Percentiles rank a stretch among this genome's conserved stretches.
Conservation (phyloP, 768 basidiomycete species). For the Infundibulicybe gibba region DNA sequence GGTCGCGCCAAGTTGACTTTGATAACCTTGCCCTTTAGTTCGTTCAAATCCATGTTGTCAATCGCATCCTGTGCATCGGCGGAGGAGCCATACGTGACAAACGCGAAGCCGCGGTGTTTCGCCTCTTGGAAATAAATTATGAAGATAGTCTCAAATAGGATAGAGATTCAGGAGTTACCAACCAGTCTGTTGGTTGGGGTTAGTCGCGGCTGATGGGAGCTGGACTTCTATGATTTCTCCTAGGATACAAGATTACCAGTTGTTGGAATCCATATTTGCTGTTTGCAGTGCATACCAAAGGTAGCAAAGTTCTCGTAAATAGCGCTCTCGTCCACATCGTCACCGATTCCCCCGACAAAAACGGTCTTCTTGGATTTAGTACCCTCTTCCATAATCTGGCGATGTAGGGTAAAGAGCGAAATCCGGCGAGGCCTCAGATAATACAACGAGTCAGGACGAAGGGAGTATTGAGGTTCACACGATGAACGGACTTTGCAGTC, state of each 20-base stretch:
- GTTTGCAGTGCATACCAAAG: conserved; percentile 59
- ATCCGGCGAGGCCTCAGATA: background rate
- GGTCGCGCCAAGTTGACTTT: conserved; percentile 87
- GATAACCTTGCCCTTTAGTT: conserved; percentile 69
- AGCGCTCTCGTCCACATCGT: conserved; percentile 76
- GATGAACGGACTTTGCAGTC: conserved; percentile 25
- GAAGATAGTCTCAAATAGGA: conserved; percentile 1
- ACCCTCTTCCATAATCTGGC: conserved; percentile 70
- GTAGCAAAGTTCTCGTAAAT: conserved; percentile 81
- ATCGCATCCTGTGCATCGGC: conserved; percentile 94
- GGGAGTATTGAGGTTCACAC: conserved; percentile 33
- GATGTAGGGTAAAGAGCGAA: background rate
- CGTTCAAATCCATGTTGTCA: conserved; percentile 98
- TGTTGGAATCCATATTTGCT: too few relatives aligned
- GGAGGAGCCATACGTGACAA: conserved; percentile 79
- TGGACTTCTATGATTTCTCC: conserved; percentile 94
- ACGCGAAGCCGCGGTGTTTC: conserved; percentile 94
- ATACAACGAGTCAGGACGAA: conserved; percentile 13
- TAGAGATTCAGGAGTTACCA: conserved; percentile 8
- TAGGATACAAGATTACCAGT: conserved; percentile 22
- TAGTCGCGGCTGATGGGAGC: conserved; percentile 75
- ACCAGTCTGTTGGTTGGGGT: conserved; percentile 63
- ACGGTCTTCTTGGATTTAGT: conserved; percentile 83
- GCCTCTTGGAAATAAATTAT: conserved; percentile 37
- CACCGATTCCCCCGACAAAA: conserved; percentile 79